These are phyloP conservation scores for Hirsutella thompsonii DNA, from an alignment of 2,329 filamentous ascomycete species.

Conservation along the genomic window DNA sequence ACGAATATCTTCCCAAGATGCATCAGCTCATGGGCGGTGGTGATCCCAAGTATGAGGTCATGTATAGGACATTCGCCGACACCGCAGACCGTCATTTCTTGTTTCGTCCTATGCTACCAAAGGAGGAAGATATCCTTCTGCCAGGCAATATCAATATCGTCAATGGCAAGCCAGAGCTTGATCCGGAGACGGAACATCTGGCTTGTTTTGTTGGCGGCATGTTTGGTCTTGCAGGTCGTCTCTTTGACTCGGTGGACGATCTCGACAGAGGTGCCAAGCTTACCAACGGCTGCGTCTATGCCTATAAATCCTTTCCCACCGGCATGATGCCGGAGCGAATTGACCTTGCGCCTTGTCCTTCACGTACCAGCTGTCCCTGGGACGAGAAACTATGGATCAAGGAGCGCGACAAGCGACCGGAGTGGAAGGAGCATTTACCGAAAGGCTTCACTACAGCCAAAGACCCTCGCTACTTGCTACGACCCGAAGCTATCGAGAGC, in stretches of 20 bases:
- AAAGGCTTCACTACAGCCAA: constrained; percentile 41
- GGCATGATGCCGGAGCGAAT: constrained; percentile 42
- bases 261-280: constrained; percentile 30
- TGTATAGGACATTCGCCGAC: constrained; percentile 44
- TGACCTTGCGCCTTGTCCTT: constrained; percentile 25
- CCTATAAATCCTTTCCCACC: constrained; percentile 31
- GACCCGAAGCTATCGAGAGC: constrained; percentile 69
- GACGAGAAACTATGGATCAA: constrained; percentile 39
- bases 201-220: constrained; percentile 39
- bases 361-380: constrained; percentile 20
- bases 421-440: constrained; percentile 22
- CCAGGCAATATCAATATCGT: constrained; percentile 24
- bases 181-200: constrained; percentile 29
- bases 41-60: constrained; percentile 37
- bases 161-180: constrained; percentile 7
- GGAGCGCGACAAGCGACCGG: constrained; percentile 13
- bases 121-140: constrained; percentile 40
- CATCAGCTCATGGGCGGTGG: constrained; percentile 48
- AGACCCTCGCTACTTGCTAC: constrained; percentile 48
- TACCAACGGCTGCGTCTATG: constrained; percentile 37
- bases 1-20: constrained; percentile 91
- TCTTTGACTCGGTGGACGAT: constrained; percentile 26
- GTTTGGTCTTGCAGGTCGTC: constrained; percentile 32
- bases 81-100: constrained; percentile 43
- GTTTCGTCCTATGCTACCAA: constrained; percentile 47